A percentile compares a stretch with the other conserved stretches of the same genome.
phyloP scores from a whole-genome alignment of 2,329 filamentous ascomycete genomes.

The Oidium heveae region DNA sequence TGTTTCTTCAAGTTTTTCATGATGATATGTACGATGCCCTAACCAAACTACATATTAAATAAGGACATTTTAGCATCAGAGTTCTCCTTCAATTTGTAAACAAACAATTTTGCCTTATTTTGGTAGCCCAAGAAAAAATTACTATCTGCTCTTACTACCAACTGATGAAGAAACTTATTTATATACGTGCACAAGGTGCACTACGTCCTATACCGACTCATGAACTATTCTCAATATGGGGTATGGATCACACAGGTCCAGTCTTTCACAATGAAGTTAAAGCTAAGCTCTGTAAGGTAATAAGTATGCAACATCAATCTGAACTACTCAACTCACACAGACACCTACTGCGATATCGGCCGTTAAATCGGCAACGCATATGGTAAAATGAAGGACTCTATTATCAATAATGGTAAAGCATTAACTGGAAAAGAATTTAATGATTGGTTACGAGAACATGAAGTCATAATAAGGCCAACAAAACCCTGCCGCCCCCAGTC shows the following conservation, averaged over 20 bases:
- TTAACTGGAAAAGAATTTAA: neutral
- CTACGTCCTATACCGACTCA: neutral
- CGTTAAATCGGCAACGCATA: neutral
- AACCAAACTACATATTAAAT: neutral
- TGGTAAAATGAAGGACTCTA: neutral
- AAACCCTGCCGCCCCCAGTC: neutral
- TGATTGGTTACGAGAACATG: neutral
- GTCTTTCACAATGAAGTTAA: neutral
- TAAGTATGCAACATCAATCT: neutral
- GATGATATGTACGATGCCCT: neutral
- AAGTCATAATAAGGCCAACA: neutral
- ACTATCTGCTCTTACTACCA: neutral
- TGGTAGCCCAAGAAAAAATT: neutral
- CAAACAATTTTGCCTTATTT: neutral
- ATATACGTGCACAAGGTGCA: neutral
- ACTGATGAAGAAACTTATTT: neutral
- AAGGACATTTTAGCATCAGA: neutral
- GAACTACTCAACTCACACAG: neutral
- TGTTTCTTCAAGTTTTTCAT: neutral
- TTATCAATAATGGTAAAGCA: neutral
- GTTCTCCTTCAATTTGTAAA: neutral
- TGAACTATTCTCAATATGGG: neutral
- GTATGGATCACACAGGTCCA: conserved; percentile 1
- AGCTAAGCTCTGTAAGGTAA: neutral
- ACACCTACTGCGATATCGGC: neutral